Evolutionary conservation across 1,139 yeast genomes (phyloP).

Genomic region (Wickerhamomyces sp.): DNA sequence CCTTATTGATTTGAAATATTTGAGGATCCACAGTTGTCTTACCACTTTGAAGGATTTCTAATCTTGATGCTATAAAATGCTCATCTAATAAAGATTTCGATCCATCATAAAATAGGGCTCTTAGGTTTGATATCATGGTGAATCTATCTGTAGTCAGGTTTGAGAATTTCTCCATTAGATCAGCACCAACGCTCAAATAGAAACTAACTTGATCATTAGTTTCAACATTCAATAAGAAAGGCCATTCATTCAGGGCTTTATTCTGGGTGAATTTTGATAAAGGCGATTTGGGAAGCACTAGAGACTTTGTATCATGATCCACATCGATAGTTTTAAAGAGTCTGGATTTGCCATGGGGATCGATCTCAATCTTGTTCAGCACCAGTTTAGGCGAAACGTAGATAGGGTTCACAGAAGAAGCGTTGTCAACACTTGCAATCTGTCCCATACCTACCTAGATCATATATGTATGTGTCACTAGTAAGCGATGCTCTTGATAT

Average conservation of each 20-base stretch:
- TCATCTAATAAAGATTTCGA: neutral
- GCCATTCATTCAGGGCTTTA: constrained; percentile 6
- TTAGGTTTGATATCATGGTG: constrained; percentile 1
- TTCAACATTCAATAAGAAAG: constrained; percentile 7
- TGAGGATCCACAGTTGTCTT: constrained; percentile 5
- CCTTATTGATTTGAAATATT: neutral
- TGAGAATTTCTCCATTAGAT: neutral
- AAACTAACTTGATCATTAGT: constrained; percentile 4
- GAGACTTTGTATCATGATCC: neutral
- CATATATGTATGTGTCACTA: neutral
- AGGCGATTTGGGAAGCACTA: constrained; percentile 6
- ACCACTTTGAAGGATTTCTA: neutral
- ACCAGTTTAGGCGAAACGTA: neutral
- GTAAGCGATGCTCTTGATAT: neutral
- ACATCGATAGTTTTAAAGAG: neutral
- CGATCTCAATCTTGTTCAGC: neutral
- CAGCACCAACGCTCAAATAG: constrained; percentile 1
- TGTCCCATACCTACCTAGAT: neutral
- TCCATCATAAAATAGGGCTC: neutral
- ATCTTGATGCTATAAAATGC: constrained; percentile 1
- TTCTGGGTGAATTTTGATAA: constrained; percentile 11
- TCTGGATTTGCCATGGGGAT: neutral
- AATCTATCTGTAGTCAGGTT: neutral
- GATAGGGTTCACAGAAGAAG: neutral
- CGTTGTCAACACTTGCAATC: neutral